Evolutionary conservation across 371 early-diverging fungal species (phyloP).

Genomic region (Mortierella sp.): DNA sequence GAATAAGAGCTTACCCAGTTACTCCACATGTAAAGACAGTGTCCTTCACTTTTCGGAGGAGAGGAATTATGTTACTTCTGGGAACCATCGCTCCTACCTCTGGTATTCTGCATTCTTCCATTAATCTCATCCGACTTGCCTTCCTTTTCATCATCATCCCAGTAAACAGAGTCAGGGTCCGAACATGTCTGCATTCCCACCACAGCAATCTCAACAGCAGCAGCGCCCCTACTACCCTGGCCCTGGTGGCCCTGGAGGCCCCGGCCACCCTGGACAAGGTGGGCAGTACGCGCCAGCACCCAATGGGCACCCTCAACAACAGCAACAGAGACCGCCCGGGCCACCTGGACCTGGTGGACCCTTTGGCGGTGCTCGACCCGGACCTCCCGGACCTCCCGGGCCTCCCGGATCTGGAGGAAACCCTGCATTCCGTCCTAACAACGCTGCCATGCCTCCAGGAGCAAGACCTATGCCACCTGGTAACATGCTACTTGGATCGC

Average conservation of each 20-base stretch:
- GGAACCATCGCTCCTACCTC: no score
- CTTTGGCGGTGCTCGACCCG: constrained; percentile 34
- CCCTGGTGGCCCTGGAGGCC: constrained; percentile 15
- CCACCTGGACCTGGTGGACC: constrained; percentile 21
- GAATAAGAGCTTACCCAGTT: no score
- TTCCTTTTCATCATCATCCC: background rate
- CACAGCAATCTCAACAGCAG: constrained; percentile 21
- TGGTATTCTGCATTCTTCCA: no score
- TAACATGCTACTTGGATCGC: constrained; percentile 1
- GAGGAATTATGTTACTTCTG: no score
- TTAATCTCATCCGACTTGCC: constrained; percentile 1
- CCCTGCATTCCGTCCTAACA: constrained; percentile 28
- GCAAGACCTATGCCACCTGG: constrained; percentile 45
- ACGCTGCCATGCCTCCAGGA: constrained; percentile 16
- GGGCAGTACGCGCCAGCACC: constrained; percentile 22
- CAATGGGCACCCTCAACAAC: constrained; percentile 28
- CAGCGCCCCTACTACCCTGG: constrained; percentile 35
- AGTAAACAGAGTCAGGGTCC: background rate
- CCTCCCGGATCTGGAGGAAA: constrained; percentile 7
- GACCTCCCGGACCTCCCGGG: constrained; percentile 24
- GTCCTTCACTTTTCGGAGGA: no score
- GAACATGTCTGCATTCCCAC: constrained; percentile 31
- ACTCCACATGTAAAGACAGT: no score
- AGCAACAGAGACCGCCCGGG: constrained; percentile 17
- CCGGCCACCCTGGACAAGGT: constrained; percentile 31